Conservation (phyloP, 495 filamentous ascomycete genomes). For the Penicillium riverlandense region DNA sequence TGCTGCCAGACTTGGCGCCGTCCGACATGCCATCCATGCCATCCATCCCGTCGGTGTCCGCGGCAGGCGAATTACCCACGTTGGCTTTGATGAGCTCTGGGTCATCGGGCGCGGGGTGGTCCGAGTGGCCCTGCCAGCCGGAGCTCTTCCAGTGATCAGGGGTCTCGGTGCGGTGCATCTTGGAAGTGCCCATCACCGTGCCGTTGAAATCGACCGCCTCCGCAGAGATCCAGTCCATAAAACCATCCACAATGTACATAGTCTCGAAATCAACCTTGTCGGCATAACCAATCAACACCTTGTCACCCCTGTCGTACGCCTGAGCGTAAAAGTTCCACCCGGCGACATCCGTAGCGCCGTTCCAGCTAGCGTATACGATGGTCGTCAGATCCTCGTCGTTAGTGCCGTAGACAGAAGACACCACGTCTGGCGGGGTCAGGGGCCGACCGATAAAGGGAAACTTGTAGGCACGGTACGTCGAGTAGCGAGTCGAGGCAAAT, state of each 20-base stretch:
- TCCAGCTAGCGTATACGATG: conserved; percentile 41
- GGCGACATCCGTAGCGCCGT: conserved; percentile 39
- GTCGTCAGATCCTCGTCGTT: conserved; percentile 24
- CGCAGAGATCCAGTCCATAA: conserved; percentile 30
- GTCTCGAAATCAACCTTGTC: conserved; percentile 37
- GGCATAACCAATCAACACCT: conserved; percentile 26
- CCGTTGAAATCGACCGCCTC: conserved; percentile 30
- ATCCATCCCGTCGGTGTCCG: conserved; percentile 7
- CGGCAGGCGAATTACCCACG: conserved; percentile 3
- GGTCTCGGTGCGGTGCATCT: conserved; percentile 16
- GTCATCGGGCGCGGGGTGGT: conserved; percentile 23
- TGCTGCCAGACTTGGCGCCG: not conserved
- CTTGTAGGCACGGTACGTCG: conserved; percentile 38
- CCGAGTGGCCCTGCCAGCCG: conserved; percentile 20
- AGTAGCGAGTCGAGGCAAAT: conserved; percentile 29
- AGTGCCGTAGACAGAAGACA: conserved; percentile 31
- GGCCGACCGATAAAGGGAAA: conserved; percentile 31
- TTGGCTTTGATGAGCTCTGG: conserved; percentile 19
- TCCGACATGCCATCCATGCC: conserved; percentile 3
- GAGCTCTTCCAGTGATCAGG: conserved; percentile 29
- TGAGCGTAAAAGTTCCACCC: conserved; percentile 34
- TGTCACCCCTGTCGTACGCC: conserved; percentile 13
- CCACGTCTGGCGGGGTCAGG: conserved; percentile 23
- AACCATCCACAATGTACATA: conserved; percentile 37
- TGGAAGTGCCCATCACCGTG: conserved; percentile 23